Percentiles rank a stretch among this genome's conserved stretches.
phyloP scores from a whole-genome alignment of 257 asterid genomes.

The Paraleonurus japonicus region DNA sequence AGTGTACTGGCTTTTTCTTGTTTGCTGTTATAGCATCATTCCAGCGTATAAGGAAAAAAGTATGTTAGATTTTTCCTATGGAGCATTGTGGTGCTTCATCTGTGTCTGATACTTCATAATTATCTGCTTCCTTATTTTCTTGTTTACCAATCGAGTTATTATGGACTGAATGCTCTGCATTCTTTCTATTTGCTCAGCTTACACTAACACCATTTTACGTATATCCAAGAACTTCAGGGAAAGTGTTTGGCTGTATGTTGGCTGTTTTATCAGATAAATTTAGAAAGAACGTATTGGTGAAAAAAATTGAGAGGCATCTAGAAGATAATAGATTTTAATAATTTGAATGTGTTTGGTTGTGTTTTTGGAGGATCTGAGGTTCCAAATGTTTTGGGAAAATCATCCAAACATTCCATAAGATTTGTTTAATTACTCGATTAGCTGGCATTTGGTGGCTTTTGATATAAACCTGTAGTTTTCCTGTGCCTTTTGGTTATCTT shows the following conservation, averaged over 20 bases:
- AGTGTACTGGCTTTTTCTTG: not conserved
- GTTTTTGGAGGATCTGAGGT: not conserved
- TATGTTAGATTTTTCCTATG: not conserved
- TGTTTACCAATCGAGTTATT: not conserved
- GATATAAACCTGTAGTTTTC: not conserved
- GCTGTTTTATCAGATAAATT: not conserved
- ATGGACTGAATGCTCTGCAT: not conserved
- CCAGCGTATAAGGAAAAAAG: not conserved
- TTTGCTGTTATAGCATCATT: not conserved
- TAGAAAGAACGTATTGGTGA: not conserved
- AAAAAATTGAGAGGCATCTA: not conserved
- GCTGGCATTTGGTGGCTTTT: conserved; percentile 6
- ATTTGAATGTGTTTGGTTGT: not conserved
- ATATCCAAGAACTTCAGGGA: not conserved
- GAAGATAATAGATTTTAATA: not conserved
- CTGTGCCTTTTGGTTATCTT: not conserved
- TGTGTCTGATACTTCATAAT: conserved; percentile 4
- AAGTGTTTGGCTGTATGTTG: not conserved
- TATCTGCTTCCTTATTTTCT: not conserved
- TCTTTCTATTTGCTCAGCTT: not conserved
- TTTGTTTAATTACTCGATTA: not conserved
- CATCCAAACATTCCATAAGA: not conserved
- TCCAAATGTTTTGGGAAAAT: not conserved
- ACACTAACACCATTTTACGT: not conserved
- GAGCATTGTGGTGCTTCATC: conserved; percentile 51